Evolutionary conservation across 2,329 filamentous ascomycete genomes (phyloP), one percentile per base, ranked within the genome.

Genomic region (Cercospora sojina): DNA sequence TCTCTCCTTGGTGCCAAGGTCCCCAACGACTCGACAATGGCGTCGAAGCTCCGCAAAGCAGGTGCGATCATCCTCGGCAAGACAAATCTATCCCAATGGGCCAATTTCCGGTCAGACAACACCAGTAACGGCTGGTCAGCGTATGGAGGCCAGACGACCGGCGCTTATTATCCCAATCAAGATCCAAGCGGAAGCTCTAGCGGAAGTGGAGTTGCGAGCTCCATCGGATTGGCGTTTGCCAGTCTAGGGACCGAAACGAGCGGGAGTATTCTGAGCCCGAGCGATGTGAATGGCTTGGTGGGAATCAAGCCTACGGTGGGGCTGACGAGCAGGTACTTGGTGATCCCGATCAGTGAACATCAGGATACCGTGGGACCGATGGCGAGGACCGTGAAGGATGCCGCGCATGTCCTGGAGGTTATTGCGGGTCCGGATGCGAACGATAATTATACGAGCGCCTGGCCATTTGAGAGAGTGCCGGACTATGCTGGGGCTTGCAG

Each of bases 271-370:
- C 74, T 90, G 3, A 82, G 81, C 9, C 89, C 90, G 0, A 79
- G 78, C 18, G 73, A 82, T 25, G 70, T 78, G 5, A 90, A 86
- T 78, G 89, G 88, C 64, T 74, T 90, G 1, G 88, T 90, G 0
- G 89, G 87, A 1, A 87, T 91, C 74, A 89, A 88, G 74, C 87
- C 88, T 1, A 89, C 87, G 0, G 86, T 90, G 1, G 89, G 88
- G 0, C 79, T 91, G 3, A 90, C 85, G 0, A 88, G 86, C 53
- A 80, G 86, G 13, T 79, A 84, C 66, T 80, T 89, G 4, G 88
- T 91, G 1, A 85, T 92, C 10, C 90, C 90, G 0, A 86, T 91
- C 65, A 84, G 81, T 29, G 79, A 85, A 69, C 84, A 82, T 64
- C 84, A 85, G 71, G 85, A 87, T 68, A 85, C 84, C 1, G 79